Evolutionary conservation across 2,329 filamentous ascomycete genomes (phyloP).

Genomic region (Claviceps spartinae): DNA sequence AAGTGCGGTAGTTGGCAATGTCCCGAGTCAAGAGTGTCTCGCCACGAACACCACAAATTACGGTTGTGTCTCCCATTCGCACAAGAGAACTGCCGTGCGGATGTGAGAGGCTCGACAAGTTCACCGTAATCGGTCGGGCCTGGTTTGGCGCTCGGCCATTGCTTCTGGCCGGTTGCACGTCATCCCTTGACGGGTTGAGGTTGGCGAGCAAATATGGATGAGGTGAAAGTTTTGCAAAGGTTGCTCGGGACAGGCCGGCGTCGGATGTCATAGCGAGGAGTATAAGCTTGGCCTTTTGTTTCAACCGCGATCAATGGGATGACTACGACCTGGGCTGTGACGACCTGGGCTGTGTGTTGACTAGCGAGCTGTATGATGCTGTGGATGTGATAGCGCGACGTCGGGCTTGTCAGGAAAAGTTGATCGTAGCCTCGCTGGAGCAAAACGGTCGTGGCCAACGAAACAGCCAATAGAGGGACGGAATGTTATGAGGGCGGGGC

Average conservation of each 20-base stretch:
- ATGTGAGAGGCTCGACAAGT: constrained; percentile 74
- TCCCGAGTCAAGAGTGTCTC: constrained; percentile 68
- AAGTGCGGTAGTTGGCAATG: constrained; percentile 51
- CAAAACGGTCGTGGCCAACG: background rate
- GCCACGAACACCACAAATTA: constrained; percentile 83
- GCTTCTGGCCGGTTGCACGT: constrained; percentile 47
- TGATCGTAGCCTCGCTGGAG: constrained; percentile 2
- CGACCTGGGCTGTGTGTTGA: background rate
- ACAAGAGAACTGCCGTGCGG: constrained; percentile 84
- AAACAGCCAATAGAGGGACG: background rate
- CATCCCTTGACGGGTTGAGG: constrained; percentile 48
- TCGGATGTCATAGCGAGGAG: constrained; percentile 16
- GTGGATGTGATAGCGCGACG: background rate
- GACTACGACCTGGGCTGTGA: too few species aligned
- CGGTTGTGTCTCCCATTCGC: constrained; percentile 75
- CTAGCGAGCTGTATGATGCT: background rate
- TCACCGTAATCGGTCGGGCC: constrained; percentile 59
- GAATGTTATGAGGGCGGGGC: background rate
- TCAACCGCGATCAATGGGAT: too few species aligned
- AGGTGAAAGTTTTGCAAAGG: constrained; percentile 82
- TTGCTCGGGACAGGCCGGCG: constrained; percentile 41
- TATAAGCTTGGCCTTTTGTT: too few species aligned
- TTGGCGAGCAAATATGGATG: constrained; percentile 83
- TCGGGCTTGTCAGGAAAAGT: constrained; percentile 1
- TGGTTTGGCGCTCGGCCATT: constrained; percentile 65